Base-by-base conservation (phyloP, 441 rosid species). In the Populus hybrid region DNA sequence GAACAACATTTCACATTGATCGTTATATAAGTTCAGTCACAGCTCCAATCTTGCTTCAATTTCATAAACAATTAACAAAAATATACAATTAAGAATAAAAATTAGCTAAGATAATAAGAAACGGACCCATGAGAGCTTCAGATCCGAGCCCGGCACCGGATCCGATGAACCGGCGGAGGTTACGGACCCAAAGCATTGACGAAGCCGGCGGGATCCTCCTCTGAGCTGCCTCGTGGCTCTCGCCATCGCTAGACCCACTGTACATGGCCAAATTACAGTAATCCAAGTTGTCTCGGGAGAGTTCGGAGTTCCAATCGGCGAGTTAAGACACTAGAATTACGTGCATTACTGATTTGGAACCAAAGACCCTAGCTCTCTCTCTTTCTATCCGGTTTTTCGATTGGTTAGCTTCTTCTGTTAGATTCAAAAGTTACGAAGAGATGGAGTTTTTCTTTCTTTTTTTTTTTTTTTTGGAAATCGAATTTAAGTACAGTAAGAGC, bases 71-170 rank as follows among this genome's bases (percentile, higher is more conserved):
- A 38, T 38, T 38, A 38, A 38, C 40, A 57, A 20, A 57, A 57
- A 57, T n/a, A 57, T 16, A 46, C 4, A 57, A 57, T 57, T 20
- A 36, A 24, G 23, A 23, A 61, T 6, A 23, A 21, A 40, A 46
- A 14, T 20, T 36, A 21, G 59, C 28, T n/a, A 12, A 38, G 66
- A 40, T 32, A 57, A 9, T 34, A 61, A 50, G 63, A 23, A 70
- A 80, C 90, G 46, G 68, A 96, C 99, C 99, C 99, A 96, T 94
- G 30, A 96, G 84, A 38, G 98, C 98, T 87, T 96, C 99, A 77
- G 98, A 96, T 87, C 98, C 98, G 32, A 96, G 92, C 2, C 99
- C 98, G 23, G 97, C 88, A 18, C 98, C 98, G 85, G 98, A 93
- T 82, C 99, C 98, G 76, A 96, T 93, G 75, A 79, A 96, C 20